These are phyloP conservation scores for Zasmidium angulare DNA, from an alignment of 2,329 filamentous ascomycete genomes.

Conservation along the genomic window DNA sequence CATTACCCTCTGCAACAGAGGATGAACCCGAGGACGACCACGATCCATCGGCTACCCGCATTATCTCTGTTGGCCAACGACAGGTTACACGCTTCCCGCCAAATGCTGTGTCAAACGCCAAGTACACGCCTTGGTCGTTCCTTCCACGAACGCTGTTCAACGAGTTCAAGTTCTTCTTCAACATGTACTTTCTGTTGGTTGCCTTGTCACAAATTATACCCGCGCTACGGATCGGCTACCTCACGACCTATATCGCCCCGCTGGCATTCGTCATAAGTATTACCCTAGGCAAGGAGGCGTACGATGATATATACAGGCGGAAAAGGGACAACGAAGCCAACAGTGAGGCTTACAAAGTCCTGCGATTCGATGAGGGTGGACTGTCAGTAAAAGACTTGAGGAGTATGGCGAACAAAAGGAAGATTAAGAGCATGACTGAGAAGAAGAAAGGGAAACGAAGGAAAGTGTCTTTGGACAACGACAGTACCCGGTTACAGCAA, in stretches of 20 bases:
- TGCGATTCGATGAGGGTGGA: constrained; percentile 64
- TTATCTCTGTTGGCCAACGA: constrained; percentile 70
- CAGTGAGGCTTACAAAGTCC: constrained; percentile 78
- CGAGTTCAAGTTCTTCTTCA: constrained; percentile 99
- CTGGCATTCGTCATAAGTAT: constrained; percentile 88
- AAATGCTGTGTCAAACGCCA: constrained; percentile 93
- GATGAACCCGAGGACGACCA: constrained; percentile 48
- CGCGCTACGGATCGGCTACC: constrained; percentile 84
- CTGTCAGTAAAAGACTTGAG: constrained; percentile 37
- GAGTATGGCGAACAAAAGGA: constrained; percentile 29
- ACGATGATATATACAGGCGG: constrained; percentile 85
- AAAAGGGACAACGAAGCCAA: constrained; percentile 91
- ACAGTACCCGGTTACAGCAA: constrained; percentile 54
- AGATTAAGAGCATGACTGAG: constrained; percentile 31
- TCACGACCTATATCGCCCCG: constrained; percentile 91
- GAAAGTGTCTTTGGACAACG: constrained; percentile 34
- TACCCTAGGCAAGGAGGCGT: constrained; percentile 92
- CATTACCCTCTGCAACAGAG: constrained; percentile 28
- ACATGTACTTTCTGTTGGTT: constrained; percentile 96
- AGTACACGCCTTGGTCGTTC: constrained; percentile 94
- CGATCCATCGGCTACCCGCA: constrained; percentile 67
- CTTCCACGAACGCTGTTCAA: constrained; percentile 94
- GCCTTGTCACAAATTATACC: constrained; percentile 92
- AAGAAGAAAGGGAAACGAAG: constrained; percentile 34
- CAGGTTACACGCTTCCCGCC: constrained; percentile 78